Conservation (phyloP, 148 eudicot species). For the Chenopodium suecicum region DNA sequence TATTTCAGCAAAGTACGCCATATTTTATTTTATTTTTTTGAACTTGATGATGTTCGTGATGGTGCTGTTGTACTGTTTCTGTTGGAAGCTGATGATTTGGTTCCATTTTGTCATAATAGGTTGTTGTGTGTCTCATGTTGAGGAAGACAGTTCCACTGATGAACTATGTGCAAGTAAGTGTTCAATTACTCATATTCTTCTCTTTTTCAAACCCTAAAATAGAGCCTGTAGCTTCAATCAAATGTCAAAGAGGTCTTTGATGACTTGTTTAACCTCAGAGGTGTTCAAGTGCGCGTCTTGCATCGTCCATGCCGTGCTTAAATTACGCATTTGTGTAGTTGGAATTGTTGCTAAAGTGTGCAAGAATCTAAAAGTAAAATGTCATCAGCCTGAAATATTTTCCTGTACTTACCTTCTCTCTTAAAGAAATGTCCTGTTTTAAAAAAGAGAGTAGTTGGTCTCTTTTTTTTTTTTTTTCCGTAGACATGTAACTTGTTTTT, state of each 20-base stretch:
- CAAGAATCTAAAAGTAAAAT: too few relatives aligned
- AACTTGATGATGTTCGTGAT: background rate
- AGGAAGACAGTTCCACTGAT: conserved; percentile 86
- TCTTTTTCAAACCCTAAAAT: background rate
- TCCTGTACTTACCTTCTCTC: background rate
- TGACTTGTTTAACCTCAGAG: background rate
- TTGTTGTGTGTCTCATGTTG: conserved; percentile 91
- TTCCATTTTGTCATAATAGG: conserved; percentile 38
- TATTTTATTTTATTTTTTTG: background rate
- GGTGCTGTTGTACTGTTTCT: background rate
- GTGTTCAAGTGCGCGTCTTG: background rate
- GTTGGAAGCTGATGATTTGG: conserved; percentile 17
- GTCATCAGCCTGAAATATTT: background rate
- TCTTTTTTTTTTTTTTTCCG: background rate
- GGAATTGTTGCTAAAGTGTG: background rate
- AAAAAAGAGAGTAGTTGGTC: background rate
- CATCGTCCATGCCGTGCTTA: background rate
- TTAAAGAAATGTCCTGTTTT: background rate
- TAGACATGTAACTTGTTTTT: background rate
- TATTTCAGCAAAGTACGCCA: conserved; percentile 83
- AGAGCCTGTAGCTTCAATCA: background rate
- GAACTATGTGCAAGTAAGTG: conserved; percentile 91
- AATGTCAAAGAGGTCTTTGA: too few relatives aligned
- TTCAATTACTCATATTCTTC: conserved; percentile 1
- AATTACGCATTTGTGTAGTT: background rate